Conservation (phyloP, 2,329 filamentous ascomycete species). For the Penicillium sclerotiorum region DNA sequence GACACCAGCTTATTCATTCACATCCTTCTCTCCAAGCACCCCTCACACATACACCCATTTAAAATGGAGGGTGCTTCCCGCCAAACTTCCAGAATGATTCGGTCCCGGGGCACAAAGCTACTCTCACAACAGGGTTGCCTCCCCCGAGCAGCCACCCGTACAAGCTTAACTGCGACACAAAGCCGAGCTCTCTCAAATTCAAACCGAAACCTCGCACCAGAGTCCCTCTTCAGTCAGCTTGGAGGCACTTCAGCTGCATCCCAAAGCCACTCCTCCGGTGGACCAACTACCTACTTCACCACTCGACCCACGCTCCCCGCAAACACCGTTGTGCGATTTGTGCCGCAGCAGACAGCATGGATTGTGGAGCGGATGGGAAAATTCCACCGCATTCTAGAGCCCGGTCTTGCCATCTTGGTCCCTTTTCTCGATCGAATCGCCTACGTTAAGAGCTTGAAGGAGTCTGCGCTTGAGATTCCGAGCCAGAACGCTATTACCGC, state of each 20-base stretch:
- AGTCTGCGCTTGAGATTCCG: conserved; percentile 93
- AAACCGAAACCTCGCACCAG: conserved; percentile 31
- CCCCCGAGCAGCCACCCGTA: conserved; percentile 21
- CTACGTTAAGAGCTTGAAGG: conserved; percentile 97
- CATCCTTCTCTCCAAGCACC: conserved; percentile 2
- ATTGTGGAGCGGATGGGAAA: conserved; percentile 99
- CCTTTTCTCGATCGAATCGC: conserved; percentile 94
- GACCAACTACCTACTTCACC: conserved; percentile 74
- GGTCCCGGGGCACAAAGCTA: conserved; percentile 25
- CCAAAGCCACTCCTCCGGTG: conserved; percentile 25
- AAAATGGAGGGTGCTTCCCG: conserved; percentile 43
- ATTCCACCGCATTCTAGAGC: conserved; percentile 90
- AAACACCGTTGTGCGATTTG: conserved; percentile 94
- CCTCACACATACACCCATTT: conserved; percentile 1
- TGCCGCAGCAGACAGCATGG: conserved; percentile 99
- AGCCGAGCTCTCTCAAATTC: conserved; percentile 35
- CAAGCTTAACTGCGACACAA: conserved; percentile 29
- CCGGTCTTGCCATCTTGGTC: conserved; percentile 83
- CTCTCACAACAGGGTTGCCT: conserved; percentile 28
- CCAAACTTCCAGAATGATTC: conserved; percentile 38
- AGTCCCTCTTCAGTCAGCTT: conserved; percentile 37
- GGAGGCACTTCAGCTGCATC: conserved; percentile 26
- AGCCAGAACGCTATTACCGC: conserved; percentile 97
- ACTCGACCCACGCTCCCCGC: conserved; percentile 72
- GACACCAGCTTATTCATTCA: conserved; percentile 7